phyloP scores from a whole-genome alignment of 257 asterid genomes.

The Catharanthus roseus region DNA sequence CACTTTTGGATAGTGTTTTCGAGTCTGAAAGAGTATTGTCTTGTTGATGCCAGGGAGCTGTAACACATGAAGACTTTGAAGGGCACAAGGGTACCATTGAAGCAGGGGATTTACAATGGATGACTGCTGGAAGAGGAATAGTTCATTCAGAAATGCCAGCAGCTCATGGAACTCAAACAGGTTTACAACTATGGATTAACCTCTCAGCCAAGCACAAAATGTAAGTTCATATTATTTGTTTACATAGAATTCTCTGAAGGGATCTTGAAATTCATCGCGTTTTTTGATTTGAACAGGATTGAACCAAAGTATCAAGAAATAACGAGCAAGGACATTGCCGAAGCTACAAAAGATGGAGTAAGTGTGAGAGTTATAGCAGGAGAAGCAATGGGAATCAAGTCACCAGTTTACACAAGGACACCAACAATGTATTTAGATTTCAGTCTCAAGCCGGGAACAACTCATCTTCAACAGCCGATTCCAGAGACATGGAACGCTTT shows the following conservation, averaged over 20 bases:
- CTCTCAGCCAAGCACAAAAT: slow-evolving; percentile 69
- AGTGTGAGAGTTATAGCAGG: slow-evolving; percentile 74
- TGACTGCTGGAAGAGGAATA: slow-evolving; percentile 96
- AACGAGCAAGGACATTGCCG: slow-evolving; percentile 49
- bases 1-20: no score
- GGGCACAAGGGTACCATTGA: slow-evolving; percentile 79
- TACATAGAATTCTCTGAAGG: background rate
- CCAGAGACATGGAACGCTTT: slow-evolving; percentile 72
- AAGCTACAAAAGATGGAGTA: slow-evolving; percentile 58
- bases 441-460: slow-evolving; percentile 61
- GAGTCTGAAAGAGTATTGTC: background rate
- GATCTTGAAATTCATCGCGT: background rate
- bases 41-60: slow-evolving; percentile 46
- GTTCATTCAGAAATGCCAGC: slow-evolving; percentile 97
- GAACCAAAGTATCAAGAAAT: slow-evolving; percentile 87
- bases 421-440: slow-evolving; percentile 90
- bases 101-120: slow-evolving; percentile 91
- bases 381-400: slow-evolving; percentile 57
- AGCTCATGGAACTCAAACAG: slow-evolving; percentile 63
- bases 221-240: slow-evolving; percentile 27
- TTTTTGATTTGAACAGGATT: slow-evolving; percentile 35
- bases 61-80: slow-evolving; percentile 75
- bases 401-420: slow-evolving; percentile 63
- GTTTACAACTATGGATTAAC: slow-evolving; percentile 85
- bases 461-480: slow-evolving; percentile 53